A percentile compares a stretch with the other conserved stretches of the same genome.
These are phyloP conservation scores for Allium cepa DNA, from an alignment of 106 monocot genomes.

Conservation along the genomic window DNA sequence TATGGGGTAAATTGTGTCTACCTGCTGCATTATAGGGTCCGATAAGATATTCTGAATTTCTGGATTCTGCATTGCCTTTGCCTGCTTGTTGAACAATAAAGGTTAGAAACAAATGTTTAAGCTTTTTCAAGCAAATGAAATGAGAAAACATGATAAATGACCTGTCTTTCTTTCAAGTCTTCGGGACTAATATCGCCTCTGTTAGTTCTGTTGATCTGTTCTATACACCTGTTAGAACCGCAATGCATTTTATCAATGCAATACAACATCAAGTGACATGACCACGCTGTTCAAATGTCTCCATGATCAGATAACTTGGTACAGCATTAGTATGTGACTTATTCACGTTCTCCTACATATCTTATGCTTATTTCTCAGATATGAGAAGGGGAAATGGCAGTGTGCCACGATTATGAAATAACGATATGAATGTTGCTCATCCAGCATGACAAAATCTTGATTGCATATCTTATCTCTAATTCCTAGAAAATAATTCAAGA, in stretches of 20 bases:
- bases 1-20: background rate
- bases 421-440: too few species aligned
- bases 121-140: background rate
- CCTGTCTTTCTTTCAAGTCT: conserved; percentile 97
- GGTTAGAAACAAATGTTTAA: background rate
- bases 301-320: too few species aligned
- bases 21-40: conserved; percentile 92
- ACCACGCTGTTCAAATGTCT: too few species aligned
- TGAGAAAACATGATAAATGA: background rate
- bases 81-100: background rate
- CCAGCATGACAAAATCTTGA: too few species aligned
- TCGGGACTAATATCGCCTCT: conserved; percentile 88
- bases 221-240: conserved; percentile 11
- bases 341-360: too few species aligned
- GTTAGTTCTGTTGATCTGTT: conserved; percentile 89
- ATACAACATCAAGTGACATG: background rate
- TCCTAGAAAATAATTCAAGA: background rate
- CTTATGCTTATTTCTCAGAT: too few species aligned
- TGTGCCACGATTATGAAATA: too few species aligned
- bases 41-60: conserved; percentile 79
- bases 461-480: background rate
- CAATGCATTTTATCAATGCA: background rate
- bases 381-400: too few species aligned
- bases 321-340: too few species aligned
- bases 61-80: conserved; percentile 85